A percentile compares a stretch with the other conserved stretches of the same genome.
Evolutionary conservation across 2,329 filamentous ascomycete genomes (phyloP).

Genomic region (Chaetothyriales sp.): DNA sequence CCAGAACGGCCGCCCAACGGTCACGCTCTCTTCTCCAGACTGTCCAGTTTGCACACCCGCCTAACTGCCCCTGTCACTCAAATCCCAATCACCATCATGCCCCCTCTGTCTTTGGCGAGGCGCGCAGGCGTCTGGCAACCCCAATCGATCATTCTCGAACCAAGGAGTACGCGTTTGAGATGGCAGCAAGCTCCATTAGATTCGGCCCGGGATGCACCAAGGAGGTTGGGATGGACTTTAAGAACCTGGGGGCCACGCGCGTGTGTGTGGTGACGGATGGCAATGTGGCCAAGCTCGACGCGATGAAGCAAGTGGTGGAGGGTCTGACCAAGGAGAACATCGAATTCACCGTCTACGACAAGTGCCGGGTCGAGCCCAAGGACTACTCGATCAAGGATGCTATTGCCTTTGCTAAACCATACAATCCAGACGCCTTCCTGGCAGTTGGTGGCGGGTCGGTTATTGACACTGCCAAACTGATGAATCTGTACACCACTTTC

Average conservation of each 20-base stretch:
- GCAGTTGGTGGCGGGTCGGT: constrained; percentile 89
- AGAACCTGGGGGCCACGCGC: constrained; percentile 71
- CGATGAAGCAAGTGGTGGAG: constrained; percentile 79
- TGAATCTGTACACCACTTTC: constrained; percentile 89
- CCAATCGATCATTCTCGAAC: constrained; percentile 55
- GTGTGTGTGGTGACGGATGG: constrained; percentile 86
- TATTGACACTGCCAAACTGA: constrained; percentile 95
- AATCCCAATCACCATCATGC: constrained; percentile 60
- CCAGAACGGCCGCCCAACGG: constrained; percentile 31
- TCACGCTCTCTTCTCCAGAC: constrained; percentile 56
- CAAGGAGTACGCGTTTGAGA: constrained; percentile 97
- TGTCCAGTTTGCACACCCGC: constrained; percentile 80
- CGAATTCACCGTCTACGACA: constrained; percentile 64
- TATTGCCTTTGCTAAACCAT: constrained; percentile 70
- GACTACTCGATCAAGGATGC: constrained; percentile 86
- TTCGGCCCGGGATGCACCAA: constrained; percentile 88
- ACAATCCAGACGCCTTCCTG: constrained; percentile 72
- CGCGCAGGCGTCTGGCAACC: constrained; percentile 53
- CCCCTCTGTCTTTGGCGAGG: constrained; percentile 36
- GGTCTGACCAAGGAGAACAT: constrained; percentile 65
- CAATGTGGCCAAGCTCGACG: constrained; percentile 66
- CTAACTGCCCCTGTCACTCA: constrained; percentile 79
- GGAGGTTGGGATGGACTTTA: constrained; percentile 96
- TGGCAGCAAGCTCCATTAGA: constrained; percentile 88
- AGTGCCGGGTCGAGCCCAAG: constrained; percentile 78